A percentile compares a stretch with the other conserved stretches of the same genome.
Evolutionary conservation across 2,329 filamentous ascomycete species (phyloP).

Genomic region (Hypoxylon sp.): DNA sequence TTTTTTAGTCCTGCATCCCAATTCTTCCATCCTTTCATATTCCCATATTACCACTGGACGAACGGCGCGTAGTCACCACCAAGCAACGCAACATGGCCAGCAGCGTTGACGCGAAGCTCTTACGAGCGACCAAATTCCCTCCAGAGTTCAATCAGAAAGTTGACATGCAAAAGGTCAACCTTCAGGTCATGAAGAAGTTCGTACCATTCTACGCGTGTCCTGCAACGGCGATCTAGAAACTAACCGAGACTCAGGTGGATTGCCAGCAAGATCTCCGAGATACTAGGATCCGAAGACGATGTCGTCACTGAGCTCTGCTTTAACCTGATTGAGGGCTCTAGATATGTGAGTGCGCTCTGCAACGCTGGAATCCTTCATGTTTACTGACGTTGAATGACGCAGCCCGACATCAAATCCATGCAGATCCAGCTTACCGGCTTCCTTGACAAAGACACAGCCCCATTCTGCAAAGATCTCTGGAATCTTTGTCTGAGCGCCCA

Average conservation of each 20-base stretch:
- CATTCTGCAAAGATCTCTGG: constrained; percentile 96
- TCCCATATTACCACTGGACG: constrained; percentile 11
- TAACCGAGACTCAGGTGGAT: constrained; percentile 80
- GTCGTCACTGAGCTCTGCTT: constrained; percentile 90
- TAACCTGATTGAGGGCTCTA: constrained; percentile 78
- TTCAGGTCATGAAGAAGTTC: constrained; percentile 98
- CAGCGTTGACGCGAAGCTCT: constrained; percentile 88
- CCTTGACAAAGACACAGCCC: constrained; percentile 88
- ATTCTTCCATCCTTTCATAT: constrained; percentile 30
- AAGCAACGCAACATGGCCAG: constrained; percentile 73
- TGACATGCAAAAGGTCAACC: constrained; percentile 96
- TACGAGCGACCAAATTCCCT: constrained; percentile 94
- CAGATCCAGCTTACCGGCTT: constrained; percentile 97
- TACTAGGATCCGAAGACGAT: constrained; percentile 94
- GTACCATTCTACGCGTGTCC: constrained; percentile 53
- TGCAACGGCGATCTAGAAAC: constrained; percentile 17
- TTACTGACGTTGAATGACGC: constrained; percentile 34
- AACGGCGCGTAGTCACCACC: constrained; percentile 8
- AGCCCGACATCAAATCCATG: constrained; percentile 96
- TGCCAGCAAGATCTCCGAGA: constrained; percentile 85
- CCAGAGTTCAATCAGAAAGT: constrained; percentile 95
- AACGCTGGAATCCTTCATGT: constrained; percentile 20
- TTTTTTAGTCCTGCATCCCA: constrained; percentile 33
- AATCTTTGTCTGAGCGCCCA: constrained; percentile 92
- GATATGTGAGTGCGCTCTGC: constrained; percentile 73